These are phyloP conservation scores for Solanum infundibuliforme DNA, from an alignment of 257 asterid species.

Conservation along the genomic window DNA sequence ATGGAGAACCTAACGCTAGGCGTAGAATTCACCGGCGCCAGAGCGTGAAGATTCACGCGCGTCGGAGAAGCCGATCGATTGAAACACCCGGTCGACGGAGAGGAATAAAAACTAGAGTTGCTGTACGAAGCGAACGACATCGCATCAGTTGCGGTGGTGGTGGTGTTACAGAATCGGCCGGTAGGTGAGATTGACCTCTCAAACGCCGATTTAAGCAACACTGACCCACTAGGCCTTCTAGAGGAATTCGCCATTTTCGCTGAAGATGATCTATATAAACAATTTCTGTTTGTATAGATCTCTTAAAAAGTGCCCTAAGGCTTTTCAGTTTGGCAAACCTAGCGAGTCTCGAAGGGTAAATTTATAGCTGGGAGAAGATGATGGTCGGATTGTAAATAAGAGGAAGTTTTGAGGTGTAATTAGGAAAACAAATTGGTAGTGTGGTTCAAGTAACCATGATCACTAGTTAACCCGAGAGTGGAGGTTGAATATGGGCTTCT, in stretches of 20 bases:
- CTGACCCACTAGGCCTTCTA: conserved; percentile 44
- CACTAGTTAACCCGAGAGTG: not conserved
- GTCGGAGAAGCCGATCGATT: conserved; percentile 68
- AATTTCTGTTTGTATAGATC: not conserved
- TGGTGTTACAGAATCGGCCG: conserved; percentile 17
- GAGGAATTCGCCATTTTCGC: conserved; percentile 42
- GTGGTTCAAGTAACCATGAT: not conserved
- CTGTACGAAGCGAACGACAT: conserved; percentile 43
- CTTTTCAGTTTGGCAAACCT: conserved; percentile 77
- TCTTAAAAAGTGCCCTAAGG: conserved; percentile 42
- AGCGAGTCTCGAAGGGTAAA: conserved; percentile 35
- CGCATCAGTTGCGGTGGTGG: conserved; percentile 19
- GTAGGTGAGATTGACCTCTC: conserved; percentile 37
- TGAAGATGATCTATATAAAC: not conserved
- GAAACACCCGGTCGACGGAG: conserved; percentile 27
- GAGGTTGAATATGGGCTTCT: conserved; percentile 6
- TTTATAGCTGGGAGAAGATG: conserved; percentile 38
- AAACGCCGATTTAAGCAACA: conserved; percentile 22
- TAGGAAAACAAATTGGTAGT: not conserved
- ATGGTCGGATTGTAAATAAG: conserved; percentile 19
- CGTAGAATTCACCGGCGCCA: conserved; percentile 40
- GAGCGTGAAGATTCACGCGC: conserved; percentile 67
- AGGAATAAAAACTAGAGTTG: conserved; percentile 31
- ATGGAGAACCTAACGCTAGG: conserved; percentile 70
- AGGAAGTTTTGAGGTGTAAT: not conserved